Conservation (phyloP, 768 basidiomycete species). For the Lactarius tabidus region DNA sequence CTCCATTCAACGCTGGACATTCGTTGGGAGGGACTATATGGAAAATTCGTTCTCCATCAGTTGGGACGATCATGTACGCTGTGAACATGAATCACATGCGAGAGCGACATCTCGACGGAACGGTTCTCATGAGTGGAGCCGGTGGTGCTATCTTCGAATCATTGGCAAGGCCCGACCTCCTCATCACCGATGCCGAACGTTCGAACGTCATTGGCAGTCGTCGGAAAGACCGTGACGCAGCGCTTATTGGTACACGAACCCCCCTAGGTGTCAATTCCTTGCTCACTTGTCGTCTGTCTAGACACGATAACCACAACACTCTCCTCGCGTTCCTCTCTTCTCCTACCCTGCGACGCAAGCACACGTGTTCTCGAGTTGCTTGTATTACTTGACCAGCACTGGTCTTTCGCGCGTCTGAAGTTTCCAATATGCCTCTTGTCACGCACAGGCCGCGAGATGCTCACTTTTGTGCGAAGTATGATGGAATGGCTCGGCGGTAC, state of each 20-base stretch:
- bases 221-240: conserved; percentile 84
- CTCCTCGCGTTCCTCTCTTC: conserved; percentile 70
- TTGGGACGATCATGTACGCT: conserved; percentile 92
- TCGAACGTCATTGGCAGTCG: conserved; percentile 80
- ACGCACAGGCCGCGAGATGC: conserved; percentile 87
- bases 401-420: conserved; percentile 81
- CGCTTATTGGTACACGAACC: conserved; percentile 65
- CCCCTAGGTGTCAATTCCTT: not conserved
- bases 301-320: conserved; percentile 89
- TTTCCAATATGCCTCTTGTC: conserved; percentile 94
- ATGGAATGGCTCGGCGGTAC: conserved; percentile 99
- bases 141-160: conserved; percentile 82
- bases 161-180: conserved; percentile 81
- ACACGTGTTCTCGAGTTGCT: conserved; percentile 95
- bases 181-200: conserved; percentile 91
- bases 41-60: conserved; percentile 97
- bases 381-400: conserved; percentile 93
- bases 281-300: conserved; percentile 32
- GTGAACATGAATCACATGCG: conserved; percentile 95
- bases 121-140: conserved; percentile 72
- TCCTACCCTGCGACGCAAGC: conserved; percentile 90
- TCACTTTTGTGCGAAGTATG: conserved; percentile 91
- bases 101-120: conserved; percentile 93
- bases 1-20: conserved; percentile 93
- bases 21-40: conserved; percentile 95